phyloP scores from a whole-genome alignment of 148 eudicot species.

The Rhododendron mucronatum region DNA sequence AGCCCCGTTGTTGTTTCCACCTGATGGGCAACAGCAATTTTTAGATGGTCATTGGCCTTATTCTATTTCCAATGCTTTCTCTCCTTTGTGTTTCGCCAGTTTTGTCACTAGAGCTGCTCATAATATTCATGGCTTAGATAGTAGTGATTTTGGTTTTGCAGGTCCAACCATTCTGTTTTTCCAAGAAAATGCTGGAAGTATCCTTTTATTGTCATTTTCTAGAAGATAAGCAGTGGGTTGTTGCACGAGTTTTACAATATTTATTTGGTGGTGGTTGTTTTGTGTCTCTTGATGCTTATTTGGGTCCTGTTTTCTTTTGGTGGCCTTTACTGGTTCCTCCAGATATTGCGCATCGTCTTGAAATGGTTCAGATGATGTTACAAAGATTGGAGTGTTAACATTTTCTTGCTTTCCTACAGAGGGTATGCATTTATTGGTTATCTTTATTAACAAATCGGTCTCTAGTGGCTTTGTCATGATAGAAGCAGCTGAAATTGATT shows the following conservation, averaged over 20 bases:
- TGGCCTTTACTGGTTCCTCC: constrained; percentile 52
- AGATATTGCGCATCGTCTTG: constrained; percentile 98
- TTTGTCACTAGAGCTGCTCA: not conserved
- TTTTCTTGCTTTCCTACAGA: constrained; percentile 95
- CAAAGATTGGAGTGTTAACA: constrained; percentile 78
- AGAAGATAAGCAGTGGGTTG: no score
- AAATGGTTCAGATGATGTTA: constrained; percentile 84
- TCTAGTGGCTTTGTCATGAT: not conserved
- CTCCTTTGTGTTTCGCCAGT: not conserved
- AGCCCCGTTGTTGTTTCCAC: no score
- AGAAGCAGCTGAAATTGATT: not conserved
- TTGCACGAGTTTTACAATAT: not conserved
- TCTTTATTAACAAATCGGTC: not conserved
- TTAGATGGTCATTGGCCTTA: not conserved
- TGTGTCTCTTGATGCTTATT: no score
- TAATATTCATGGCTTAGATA: not conserved
- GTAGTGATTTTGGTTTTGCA: constrained; percentile 28
- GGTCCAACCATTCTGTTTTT: constrained; percentile 96
- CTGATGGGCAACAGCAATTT: no score
- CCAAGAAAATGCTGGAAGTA: constrained; percentile 99
- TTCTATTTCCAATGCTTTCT: not conserved
- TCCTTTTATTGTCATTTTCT: constrained; percentile 44
- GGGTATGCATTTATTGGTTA: constrained; percentile 48
- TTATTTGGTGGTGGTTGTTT: not conserved
- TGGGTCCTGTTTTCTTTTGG: constrained; percentile 9